Conservation (phyloP, 257 asterid species). For the Solanum etuberosum region DNA sequence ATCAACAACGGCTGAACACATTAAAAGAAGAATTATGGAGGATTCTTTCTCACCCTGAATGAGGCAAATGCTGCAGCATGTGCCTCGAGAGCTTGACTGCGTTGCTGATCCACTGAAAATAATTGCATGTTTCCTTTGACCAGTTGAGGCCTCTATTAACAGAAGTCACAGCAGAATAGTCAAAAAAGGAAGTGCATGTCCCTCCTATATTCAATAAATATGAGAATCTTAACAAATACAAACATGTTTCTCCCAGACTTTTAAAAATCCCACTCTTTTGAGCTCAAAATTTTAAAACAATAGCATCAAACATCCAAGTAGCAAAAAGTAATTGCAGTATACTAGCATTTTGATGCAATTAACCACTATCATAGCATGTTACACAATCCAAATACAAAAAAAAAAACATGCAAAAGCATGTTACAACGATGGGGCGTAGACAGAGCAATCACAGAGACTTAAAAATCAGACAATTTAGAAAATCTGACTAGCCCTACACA, state of each 20-base stretch:
- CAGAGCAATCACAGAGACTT: background rate
- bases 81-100: constrained; percentile 98
- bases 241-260: background rate
- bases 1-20: background rate
- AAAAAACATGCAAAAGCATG: background rate
- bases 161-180: constrained; percentile 1
- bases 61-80: constrained; percentile 97
- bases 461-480: background rate
- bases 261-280: background rate
- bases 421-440: background rate
- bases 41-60: constrained; percentile 41
- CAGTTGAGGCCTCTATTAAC: constrained; percentile 75
- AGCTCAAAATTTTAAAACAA: background rate
- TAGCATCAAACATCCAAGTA: background rate
- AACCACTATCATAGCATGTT: background rate
- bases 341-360: background rate
- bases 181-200: background rate
- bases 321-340: background rate
- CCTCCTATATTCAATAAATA: background rate
- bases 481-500: background rate
- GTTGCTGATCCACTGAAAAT: constrained; percentile 90
- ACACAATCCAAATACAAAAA: background rate
- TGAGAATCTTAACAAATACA: background rate
- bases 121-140: constrained; percentile 98
- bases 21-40: background rate